These are phyloP conservation scores for Xylariaceae sp. DNA, from an alignment of 2,329 filamentous ascomycete species.

Conservation along the genomic window DNA sequence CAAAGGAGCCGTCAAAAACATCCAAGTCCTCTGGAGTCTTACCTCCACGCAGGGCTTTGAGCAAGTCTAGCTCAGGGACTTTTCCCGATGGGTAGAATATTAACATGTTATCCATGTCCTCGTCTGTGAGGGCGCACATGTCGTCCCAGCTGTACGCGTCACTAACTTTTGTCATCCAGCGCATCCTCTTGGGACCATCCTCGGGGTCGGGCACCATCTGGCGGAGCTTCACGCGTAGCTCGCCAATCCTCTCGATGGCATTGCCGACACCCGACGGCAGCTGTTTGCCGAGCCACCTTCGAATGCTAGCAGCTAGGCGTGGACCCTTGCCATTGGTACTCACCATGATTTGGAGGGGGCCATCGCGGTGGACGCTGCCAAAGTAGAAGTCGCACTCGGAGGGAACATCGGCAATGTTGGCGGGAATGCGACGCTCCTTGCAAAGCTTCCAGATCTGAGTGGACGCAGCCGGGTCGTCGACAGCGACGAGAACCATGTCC, in stretches of 20 bases:
- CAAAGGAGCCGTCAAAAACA: conserved; percentile 54
- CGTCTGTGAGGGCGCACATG: conserved; percentile 72
- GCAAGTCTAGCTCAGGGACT: conserved; percentile 50
- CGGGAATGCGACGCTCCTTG: conserved; percentile 75
- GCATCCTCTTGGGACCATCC: conserved; percentile 83
- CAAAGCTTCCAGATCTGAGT: conserved; percentile 89
- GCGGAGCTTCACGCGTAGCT: conserved; percentile 71
- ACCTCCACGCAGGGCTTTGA: conserved; percentile 50
- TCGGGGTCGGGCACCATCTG: conserved; percentile 65
- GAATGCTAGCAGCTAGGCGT: conserved; percentile 78
- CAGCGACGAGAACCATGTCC: conserved; percentile 86
- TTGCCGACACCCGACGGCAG: conserved; percentile 76
- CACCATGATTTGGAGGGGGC: conserved; percentile 96
- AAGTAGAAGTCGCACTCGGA: conserved; percentile 99
- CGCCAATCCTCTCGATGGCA: conserved; percentile 79
- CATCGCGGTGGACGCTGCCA: conserved; percentile 89
- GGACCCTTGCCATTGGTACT: conserved; percentile 97
- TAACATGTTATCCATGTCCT: conserved; percentile 79
- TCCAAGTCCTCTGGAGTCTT: conserved; percentile 43
- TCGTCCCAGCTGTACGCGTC: conserved; percentile 81
- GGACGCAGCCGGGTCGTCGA: conserved; percentile 91
- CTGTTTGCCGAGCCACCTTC: conserved; percentile 70
- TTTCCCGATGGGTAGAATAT: conserved; percentile 59
- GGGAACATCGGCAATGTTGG: conserved; percentile 95
- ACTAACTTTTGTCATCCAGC: conserved; percentile 91